These are phyloP conservation scores for Pezicula rhizophila DNA, from an alignment of 2,329 filamentous ascomycete species.

Conservation along the genomic window DNA sequence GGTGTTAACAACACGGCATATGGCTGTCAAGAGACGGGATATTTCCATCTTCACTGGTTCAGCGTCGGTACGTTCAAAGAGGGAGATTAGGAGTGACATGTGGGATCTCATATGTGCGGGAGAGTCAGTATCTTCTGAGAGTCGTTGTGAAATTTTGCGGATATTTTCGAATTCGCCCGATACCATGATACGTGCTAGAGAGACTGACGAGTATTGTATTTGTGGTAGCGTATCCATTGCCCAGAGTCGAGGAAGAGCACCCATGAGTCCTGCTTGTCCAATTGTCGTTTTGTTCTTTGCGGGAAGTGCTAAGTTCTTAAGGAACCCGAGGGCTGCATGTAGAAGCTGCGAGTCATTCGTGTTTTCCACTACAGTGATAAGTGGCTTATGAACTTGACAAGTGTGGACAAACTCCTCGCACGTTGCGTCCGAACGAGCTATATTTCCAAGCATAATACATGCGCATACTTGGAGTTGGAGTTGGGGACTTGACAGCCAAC, in stretches of 20 bases:
- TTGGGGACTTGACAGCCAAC: conserved; percentile 40
- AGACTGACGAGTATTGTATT: conserved; percentile 54
- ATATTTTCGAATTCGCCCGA: conserved; percentile 48
- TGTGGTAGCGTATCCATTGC: conserved; percentile 46
- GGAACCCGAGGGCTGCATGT: conserved; percentile 52
- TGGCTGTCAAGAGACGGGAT: conserved; percentile 43
- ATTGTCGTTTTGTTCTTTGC: conserved; percentile 46
- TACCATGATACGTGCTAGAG: conserved; percentile 50
- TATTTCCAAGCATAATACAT: conserved; percentile 55
- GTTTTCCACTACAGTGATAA: conserved; percentile 40
- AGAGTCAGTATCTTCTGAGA: conserved; percentile 31
- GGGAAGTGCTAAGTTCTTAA: conserved; percentile 60
- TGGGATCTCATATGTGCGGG: conserved; percentile 28
- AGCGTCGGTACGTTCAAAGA: conserved; percentile 39
- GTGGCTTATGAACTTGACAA: conserved; percentile 36
- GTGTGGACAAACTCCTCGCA: conserved; percentile 44
- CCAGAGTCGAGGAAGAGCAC: conserved; percentile 49
- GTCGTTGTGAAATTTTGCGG: conserved; percentile 37
- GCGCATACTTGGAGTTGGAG: conserved; percentile 47
- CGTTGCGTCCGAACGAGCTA: conserved; percentile 51
- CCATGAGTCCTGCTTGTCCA: conserved; percentile 39
- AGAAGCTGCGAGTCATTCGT: conserved; percentile 43
- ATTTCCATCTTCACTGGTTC: conserved; percentile 56
- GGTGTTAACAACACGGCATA: conserved; percentile 51
- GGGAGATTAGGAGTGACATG: conserved; percentile 32